Base-by-base conservation (phyloP, 495 filamentous ascomycete species). In the Friedmanniomyces simplex region DNA sequence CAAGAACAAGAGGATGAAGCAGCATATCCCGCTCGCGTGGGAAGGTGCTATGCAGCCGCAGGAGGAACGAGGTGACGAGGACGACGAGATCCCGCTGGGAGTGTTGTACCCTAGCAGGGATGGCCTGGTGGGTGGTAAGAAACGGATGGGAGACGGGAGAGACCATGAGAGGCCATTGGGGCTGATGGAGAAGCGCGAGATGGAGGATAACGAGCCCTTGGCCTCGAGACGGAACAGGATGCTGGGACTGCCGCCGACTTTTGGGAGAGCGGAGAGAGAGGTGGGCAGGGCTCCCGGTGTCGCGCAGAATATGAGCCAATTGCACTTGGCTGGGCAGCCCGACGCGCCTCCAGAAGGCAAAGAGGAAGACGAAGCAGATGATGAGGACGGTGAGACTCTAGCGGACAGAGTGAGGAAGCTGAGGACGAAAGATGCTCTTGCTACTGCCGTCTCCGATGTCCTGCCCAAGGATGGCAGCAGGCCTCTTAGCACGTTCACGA, bases 21-120 rank as follows among this genome's bases (percentile, higher is more conserved):
- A 87, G 66, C 84, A 82, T 42, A 81, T 94, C 1, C 84, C 86
- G 54, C 77, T 98, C 12, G 93, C 94, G 6, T 98, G 94, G 93
- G 89, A 96, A 69, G 82, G 85, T 55, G 80, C 82, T 8, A 69
- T 76, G 28, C 67, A 67, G 34, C 61, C 72, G 25, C 67, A 75
- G 18, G 75, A 71, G 8, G 80, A 82, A 22, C 61, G 68, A 22
- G 72, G 72, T 10, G 77, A 80, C 7, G 80, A 83, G 50, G 83
- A 86, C 54, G 90, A 95, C n/a, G n/a, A n/a, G n/a, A n/a, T n/a
- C n/a, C n/a, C n/a, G n/a, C n/a, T n/a, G n/a, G n/a, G n/a, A n/a
- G 76, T 96, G 68, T 75, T 98, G 18, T 88, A 79, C 63, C 79
- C 82, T 0, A 75, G 79, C 20, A 83, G 83, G 62, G 67, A 77